Conservation (phyloP, 768 basidiomycete genomes). For the Thelephora ganbajun region DNA sequence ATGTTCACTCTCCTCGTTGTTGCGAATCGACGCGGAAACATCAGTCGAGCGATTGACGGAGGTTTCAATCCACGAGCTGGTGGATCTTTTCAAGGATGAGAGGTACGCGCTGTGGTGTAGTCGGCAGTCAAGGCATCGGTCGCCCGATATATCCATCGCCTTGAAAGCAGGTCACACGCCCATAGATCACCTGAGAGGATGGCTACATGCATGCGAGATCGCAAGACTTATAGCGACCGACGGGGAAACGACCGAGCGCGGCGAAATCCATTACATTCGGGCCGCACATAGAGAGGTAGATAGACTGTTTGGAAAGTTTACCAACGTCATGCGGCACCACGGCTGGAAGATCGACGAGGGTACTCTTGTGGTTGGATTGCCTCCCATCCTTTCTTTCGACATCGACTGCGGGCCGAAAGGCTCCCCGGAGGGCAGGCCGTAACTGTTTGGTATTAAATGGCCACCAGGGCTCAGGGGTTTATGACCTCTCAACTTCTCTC, state of each 20-base stretch:
- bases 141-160: constrained; percentile 26
- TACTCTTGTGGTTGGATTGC: constrained; percentile 11
- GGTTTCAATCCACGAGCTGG: constrained; percentile 13
- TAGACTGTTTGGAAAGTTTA: constrained; percentile 8
- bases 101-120: constrained; percentile 44
- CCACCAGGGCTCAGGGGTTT: no score
- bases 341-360: constrained; percentile 16
- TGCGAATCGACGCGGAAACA: constrained; percentile 7
- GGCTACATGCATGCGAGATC: constrained; percentile 22
- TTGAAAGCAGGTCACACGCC: constrained; percentile 35
- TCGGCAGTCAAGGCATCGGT: constrained; percentile 5
- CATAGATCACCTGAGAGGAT: constrained; percentile 41
- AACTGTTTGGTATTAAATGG: no score
- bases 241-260: background rate
- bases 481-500: no score
- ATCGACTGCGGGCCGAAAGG: background rate
- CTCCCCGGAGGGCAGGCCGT: no score
- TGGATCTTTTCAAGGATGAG: constrained; percentile 29
- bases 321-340: constrained; percentile 5
- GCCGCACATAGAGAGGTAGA: constrained; percentile 6
- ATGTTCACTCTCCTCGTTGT: constrained; percentile 25
- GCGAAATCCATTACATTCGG: constrained; percentile 2
- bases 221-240: background rate
- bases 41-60: constrained; percentile 7
- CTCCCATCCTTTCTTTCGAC: constrained; percentile 8